These are phyloP conservation scores for Thelonectria blattea DNA, from an alignment of 2,329 filamentous ascomycete genomes.

Conservation along the genomic window DNA sequence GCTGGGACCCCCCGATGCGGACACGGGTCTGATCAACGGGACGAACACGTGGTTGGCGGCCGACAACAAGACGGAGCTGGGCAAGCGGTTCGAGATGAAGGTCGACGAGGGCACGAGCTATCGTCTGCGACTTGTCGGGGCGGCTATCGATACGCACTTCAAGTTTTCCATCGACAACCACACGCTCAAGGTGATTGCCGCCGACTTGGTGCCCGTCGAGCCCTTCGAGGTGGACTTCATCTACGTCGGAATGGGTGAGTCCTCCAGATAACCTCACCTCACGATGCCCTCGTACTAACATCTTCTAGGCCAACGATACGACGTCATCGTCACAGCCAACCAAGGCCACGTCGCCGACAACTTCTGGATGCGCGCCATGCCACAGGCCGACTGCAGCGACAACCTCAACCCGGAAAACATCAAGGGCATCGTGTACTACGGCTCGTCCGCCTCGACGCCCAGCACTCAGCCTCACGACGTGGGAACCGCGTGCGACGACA, in stretches of 20 bases:
- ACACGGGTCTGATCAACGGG: slow-evolving; percentile 55
- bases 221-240: slow-evolving; percentile 56
- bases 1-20: slow-evolving; percentile 44
- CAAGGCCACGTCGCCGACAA: slow-evolving; percentile 39
- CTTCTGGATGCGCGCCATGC: slow-evolving; percentile 58
- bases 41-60: slow-evolving; percentile 47
- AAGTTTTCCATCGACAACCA: slow-evolving; percentile 63
- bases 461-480: slow-evolving; percentile 17
- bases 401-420: slow-evolving; percentile 51
- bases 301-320: slow-evolving; percentile 53
- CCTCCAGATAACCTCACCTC: too few species aligned
- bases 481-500: slow-evolving; percentile 43
- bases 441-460: slow-evolving; percentile 28
- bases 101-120: slow-evolving; percentile 52
- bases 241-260: slow-evolving; percentile 29
- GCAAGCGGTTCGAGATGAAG: slow-evolving; percentile 44
- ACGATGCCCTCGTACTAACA: too few species aligned
- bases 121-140: slow-evolving; percentile 56
- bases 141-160: slow-evolving; percentile 49
- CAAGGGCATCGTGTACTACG: slow-evolving; percentile 56
- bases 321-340: slow-evolving; percentile 53
- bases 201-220: slow-evolving; percentile 63
- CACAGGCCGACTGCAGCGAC: slow-evolving; percentile 48
- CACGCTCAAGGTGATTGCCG: slow-evolving; percentile 60
- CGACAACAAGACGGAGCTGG: slow-evolving; percentile 33